Conservation (phyloP, 139 green algal species). For the Chlorokybus atmophyticus region DNA sequence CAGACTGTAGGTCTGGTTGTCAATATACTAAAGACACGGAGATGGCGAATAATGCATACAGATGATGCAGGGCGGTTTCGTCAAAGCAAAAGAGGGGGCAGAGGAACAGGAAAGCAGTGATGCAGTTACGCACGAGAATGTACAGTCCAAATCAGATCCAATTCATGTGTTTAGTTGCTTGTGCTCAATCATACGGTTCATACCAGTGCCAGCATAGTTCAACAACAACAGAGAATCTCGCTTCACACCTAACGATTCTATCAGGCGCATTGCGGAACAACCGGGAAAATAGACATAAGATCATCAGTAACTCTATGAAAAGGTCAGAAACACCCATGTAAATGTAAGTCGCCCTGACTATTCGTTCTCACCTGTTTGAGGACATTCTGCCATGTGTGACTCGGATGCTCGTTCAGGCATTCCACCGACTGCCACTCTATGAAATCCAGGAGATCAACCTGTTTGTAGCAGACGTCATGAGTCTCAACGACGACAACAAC, state of each 20-base stretch:
- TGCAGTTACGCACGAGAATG: slow-evolving; percentile 1
- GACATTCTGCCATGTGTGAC: slow-evolving; percentile 38
- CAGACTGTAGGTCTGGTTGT: neutral
- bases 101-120: neutral
- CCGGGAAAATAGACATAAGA: slow-evolving; percentile 6
- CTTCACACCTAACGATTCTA: neutral
- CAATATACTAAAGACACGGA: neutral
- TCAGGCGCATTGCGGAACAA: too few relatives aligned
- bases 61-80: neutral
- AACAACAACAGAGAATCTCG: neutral
- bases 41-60: neutral
- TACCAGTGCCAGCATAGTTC: neutral
- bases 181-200: slow-evolving; percentile 4
- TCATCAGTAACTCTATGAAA: neutral
- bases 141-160: too few relatives aligned
- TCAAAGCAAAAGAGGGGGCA: neutral
- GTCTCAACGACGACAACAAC: too few relatives aligned
- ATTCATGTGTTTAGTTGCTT: too few relatives aligned
- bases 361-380: slow-evolving; percentile 35
- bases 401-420: slow-evolving; percentile 57
- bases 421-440: slow-evolving; percentile 60
- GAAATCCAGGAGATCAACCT: slow-evolving; percentile 53
- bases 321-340: neutral
- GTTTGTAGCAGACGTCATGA: too few relatives aligned
- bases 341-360: slow-evolving; percentile 18